Percentiles rank a stretch among this genome's conserved stretches.
phyloP scores from a whole-genome alignment of 176 grass and related monocot species.

The Secale cereale region DNA sequence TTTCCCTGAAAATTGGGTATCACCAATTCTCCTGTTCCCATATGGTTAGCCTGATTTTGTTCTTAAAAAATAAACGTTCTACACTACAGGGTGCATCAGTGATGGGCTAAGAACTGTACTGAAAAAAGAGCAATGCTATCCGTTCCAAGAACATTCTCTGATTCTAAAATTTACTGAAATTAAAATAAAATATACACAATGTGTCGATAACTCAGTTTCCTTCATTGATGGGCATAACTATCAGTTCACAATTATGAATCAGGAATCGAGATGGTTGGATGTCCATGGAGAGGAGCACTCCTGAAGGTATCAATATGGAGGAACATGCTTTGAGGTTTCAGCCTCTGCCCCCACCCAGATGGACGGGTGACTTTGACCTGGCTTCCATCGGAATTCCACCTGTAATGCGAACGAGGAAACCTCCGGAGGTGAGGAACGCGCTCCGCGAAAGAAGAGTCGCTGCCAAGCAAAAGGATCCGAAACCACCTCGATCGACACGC shows the following conservation, averaged over 20 bases:
- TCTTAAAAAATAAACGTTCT: background rate
- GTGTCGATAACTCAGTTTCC: background rate
- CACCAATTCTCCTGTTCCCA: background rate
- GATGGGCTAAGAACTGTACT: background rate
- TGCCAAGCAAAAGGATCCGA: too few relatives aligned
- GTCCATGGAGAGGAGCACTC: background rate
- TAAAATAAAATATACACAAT: background rate
- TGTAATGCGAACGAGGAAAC: background rate
- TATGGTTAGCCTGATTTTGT: background rate
- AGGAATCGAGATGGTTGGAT: background rate
- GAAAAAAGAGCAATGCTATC: background rate
- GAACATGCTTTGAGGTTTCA: background rate
- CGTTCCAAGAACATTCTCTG: background rate
- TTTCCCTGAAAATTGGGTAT: background rate
- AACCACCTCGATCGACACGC: too few relatives aligned
- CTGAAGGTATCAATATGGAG: background rate
- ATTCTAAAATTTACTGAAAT: background rate
- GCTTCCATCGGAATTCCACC: background rate
- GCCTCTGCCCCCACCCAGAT: too few relatives aligned
- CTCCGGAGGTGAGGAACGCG: too few relatives aligned
- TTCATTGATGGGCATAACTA: background rate
- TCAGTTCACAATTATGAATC: background rate
- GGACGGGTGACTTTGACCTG: too few relatives aligned
- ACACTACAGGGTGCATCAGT: background rate
- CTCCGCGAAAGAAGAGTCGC: too few relatives aligned